A percentile compares a stretch with the other conserved stretches of the same genome.
These are phyloP conservation scores for Aspergillus sp. DNA, from an alignment of 2,329 filamentous ascomycete species.

Conservation along the genomic window DNA sequence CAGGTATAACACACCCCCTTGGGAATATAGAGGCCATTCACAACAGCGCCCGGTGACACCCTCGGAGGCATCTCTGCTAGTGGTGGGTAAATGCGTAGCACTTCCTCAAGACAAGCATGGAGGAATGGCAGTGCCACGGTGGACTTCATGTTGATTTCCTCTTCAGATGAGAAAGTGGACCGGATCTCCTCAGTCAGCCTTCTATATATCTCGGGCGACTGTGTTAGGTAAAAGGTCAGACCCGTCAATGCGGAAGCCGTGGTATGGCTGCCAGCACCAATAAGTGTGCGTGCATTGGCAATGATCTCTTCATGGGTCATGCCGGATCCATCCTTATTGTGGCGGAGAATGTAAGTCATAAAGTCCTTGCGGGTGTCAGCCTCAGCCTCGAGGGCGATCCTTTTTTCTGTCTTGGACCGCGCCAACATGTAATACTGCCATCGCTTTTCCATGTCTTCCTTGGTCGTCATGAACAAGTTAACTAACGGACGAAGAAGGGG, in stretches of 20 bases:
- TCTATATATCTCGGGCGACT: slow-evolving; percentile 20
- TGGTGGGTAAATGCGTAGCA: slow-evolving; percentile 39
- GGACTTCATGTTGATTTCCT: slow-evolving; percentile 22
- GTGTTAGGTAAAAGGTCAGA: slow-evolving; percentile 33
- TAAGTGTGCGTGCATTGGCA: neutral
- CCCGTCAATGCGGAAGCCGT: slow-evolving; percentile 35
- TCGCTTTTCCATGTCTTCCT: neutral
- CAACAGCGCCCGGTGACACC: neutral
- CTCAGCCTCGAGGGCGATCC: neutral
- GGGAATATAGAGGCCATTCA: neutral
- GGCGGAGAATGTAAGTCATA: neutral
- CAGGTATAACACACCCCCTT: neutral
- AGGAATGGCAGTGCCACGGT: slow-evolving; percentile 35
- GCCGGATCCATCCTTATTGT: slow-evolving; percentile 3
- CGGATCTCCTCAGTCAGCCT: slow-evolving; percentile 35
- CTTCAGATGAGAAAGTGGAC: slow-evolving; percentile 7
- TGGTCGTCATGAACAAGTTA: neutral
- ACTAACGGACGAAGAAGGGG: no score
- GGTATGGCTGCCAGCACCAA: slow-evolving; percentile 8
- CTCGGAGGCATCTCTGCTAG: slow-evolving; percentile 14
- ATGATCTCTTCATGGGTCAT: neutral
- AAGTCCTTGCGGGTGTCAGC: neutral
- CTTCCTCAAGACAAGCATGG: slow-evolving; percentile 41
- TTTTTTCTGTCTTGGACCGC: neutral
- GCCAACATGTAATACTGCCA: neutral